Evolutionary conservation across 805 yeast species (phyloP).

Genomic region (Zygosaccharomyces kombuchaensis): DNA sequence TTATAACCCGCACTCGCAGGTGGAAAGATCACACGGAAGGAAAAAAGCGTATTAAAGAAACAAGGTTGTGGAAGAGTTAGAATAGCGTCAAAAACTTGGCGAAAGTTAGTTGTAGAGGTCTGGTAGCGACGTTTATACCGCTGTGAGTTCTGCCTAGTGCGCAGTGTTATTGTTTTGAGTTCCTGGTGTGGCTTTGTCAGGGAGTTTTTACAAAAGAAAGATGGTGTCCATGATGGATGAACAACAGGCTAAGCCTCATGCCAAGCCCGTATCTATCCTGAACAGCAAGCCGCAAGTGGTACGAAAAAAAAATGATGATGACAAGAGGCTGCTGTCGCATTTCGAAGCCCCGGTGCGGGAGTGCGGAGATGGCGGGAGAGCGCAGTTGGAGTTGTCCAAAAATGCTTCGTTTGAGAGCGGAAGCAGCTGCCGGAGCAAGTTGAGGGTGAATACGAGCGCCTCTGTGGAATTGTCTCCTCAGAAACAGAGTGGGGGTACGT

Average conservation of each 20-base stretch:
- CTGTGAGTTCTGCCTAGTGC: background rate
- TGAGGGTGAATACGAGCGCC: constrained; percentile 4
- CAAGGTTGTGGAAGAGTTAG: background rate
- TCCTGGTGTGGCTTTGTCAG: background rate
- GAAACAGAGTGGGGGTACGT: constrained; percentile 7
- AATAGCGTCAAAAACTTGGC: background rate
- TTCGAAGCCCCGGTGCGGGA: background rate
- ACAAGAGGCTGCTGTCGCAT: constrained; percentile 1
- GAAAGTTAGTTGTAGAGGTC: background rate
- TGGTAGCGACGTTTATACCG: background rate
- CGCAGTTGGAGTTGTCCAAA: constrained; percentile 1
- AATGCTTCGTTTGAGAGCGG: constrained; percentile 8
- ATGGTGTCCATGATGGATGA: constrained; percentile 5
- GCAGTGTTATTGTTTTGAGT: background rate
- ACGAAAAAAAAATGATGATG: constrained; percentile 5
- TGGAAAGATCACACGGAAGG: background rate
- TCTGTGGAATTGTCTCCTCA: constrained; percentile 10
- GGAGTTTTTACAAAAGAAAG: background rate
- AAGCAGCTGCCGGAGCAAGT: constrained; percentile 1
- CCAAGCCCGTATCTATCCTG: constrained; percentile 19
- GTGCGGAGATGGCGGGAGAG: constrained; percentile 3
- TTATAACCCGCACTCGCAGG: background rate
- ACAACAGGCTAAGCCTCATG: background rate
- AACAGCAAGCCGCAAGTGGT: constrained; percentile 7
- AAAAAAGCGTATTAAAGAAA: background rate